Base-by-base conservation (phyloP, 176 grass and related monocot genomes). In the Zoysia pacifica region DNA sequence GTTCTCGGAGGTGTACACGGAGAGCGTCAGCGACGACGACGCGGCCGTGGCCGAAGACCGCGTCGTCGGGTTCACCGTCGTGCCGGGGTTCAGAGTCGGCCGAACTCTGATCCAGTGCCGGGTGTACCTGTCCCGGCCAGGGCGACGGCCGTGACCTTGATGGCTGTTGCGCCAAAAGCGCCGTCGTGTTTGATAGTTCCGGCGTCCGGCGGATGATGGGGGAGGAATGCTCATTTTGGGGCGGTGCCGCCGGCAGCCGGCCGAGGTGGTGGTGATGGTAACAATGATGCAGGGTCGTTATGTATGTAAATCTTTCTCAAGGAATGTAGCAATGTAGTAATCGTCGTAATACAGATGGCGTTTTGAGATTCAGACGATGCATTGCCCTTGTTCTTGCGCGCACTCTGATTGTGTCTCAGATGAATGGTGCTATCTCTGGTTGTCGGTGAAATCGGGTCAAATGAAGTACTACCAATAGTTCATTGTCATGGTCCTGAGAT, bases 1-100 rank as follows among this genome's bases (percentile, higher is more conserved):
- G 13, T 94, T 94, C 89, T 91, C 91, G 4, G 89, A 94, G 72
- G 97, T 99, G 66, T 95, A 99, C 86, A 99, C 96, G 97, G 97
- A 99, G 84, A 90, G 84, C 49, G 88, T 88, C 72, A 87, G 37
- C 42, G 86, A 94, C 19, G 74, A 78, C 1, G 87, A 93, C 45
- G 90, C 87, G 18, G 60, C 81, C 35, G 62, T 5, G 5, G 67
- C 69, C 47, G 75, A 81, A 66, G 84, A 85, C 3, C 78, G 80
- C 40, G 69, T 53, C 2, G 90, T 98, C 0, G 95, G 90, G 1
- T 98, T 98, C 78, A 98, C 90, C 49, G 92, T 98, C 0, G 88
- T 94, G 39, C 95, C 95, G 2, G 95, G 95, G 54, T 98, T 98
- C 71, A 83, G 90, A 62, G 75, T 98, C 4, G 90, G 88, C 67